Base-by-base conservation (phyloP, 805 yeast species). In the Kregervanrija fluxuum region DNA sequence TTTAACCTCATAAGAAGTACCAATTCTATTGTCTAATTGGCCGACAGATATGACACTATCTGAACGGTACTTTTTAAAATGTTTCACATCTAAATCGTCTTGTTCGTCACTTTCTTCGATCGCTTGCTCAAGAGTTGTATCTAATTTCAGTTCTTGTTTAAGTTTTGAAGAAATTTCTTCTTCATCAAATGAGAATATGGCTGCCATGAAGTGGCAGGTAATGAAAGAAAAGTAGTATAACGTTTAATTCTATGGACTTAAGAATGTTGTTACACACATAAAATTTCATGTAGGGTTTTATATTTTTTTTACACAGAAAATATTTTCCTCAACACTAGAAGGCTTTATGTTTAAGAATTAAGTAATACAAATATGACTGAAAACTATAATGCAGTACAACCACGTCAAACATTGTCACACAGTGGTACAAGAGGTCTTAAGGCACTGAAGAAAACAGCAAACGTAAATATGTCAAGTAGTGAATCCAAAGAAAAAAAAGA, bases 1-100 rank as follows among this genome's bases (percentile, higher is more conserved):
- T 4, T 66, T 71, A n/a, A 77, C 73, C 47, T 74, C 74, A 50
- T 73, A 72, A 4, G 79, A 71, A 2, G 68, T 62, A 1, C 79
- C 79, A n/a, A 70, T 54, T 42, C 74, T 54, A 41, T 59, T 54
- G 35, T 59, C 60, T 11, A 60, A 47, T 30, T 49, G 50, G 6
- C 66, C 65, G 13, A 61, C 61, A 3, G 65, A 60, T 14, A 61
- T 55, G 12, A 56, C 59, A 43, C 64, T 59, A 40, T 58, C 50
- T 2, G 66, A 61, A 32, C 65, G 45, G 41, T 37, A 49, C 38
- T 61, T 61, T 14, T 51, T 53, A 42, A 61, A 59, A 28, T 50
- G 51, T 11, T 47, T 42, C 8, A 60, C 44, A 22, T 37, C 30
- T 13, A 40, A 40, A n/a, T 30, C 45, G 2, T 42, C 43, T 5